phyloP scores from a whole-genome alignment of 1,284 basidiomycete species.

The Chondrostereum purpureum region DNA sequence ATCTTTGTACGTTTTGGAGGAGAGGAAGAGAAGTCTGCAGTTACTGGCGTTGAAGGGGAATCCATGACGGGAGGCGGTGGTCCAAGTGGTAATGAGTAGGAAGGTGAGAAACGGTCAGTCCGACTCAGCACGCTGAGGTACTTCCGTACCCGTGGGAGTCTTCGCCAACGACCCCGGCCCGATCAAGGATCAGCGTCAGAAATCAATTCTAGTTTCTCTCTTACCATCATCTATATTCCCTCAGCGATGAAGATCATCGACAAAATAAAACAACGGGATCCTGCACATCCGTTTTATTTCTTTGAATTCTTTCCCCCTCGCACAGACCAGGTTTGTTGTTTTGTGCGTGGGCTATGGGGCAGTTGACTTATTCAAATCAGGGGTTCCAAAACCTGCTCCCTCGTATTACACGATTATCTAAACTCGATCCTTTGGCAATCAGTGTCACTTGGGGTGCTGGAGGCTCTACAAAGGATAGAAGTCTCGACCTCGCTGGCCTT shows the following conservation, averaged over 20 bases:
- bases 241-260: constrained; percentile 60
- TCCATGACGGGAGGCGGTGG: constrained; percentile 38
- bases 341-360: too few species aligned
- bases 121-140: too few species aligned
- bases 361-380: constrained; percentile 31
- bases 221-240: too few species aligned
- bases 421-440: constrained; percentile 70
- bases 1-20: constrained; percentile 95
- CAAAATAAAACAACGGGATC: constrained; percentile 43
- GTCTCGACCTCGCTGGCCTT: constrained; percentile 77
- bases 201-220: too few species aligned
- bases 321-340: constrained; percentile 73
- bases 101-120: too few species aligned
- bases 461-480: constrained; percentile 86
- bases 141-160: too few species aligned
- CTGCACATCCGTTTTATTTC: constrained; percentile 66
- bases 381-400: constrained; percentile 83
- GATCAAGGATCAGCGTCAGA: too few species aligned
- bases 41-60: constrained; percentile 55
- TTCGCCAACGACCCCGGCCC: too few species aligned
- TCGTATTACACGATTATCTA: constrained; percentile 70
- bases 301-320: constrained; percentile 96
- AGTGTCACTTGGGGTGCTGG: constrained; percentile 97
- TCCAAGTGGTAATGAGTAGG: too few species aligned
- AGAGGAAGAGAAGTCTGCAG: constrained; percentile 75